A percentile compares a stretch with the other conserved stretches of the same genome.
Evolutionary conservation across 495 filamentous ascomycete genomes (phyloP).

Genomic region (Hyaloscypha finlandica): DNA sequence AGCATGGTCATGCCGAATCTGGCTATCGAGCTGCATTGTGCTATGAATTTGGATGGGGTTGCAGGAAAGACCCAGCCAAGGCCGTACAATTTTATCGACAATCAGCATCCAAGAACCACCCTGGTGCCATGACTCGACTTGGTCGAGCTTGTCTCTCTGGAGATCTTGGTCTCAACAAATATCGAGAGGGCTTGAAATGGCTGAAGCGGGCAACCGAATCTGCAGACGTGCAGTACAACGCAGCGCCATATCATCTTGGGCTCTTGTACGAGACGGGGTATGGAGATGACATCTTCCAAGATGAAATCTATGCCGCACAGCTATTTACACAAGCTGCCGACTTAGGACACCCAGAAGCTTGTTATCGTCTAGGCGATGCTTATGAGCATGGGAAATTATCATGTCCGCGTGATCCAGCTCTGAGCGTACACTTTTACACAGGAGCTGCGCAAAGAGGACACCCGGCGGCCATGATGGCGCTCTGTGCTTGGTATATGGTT

Average conservation of each 20-base stretch:
- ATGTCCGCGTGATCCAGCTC: slow-evolving; percentile 86
- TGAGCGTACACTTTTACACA: slow-evolving; percentile 98
- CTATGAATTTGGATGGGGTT: slow-evolving; percentile 98
- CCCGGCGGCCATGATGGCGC: slow-evolving; percentile 93
- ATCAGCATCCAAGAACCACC: slow-evolving; percentile 89
- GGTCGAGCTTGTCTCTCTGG: slow-evolving; percentile 86
- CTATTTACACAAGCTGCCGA: slow-evolving; percentile 94
- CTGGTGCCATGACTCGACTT: slow-evolving; percentile 89
- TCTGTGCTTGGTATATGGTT: slow-evolving; percentile 98
- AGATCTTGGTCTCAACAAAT: slow-evolving; percentile 84
- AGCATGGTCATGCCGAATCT: slow-evolving; percentile 96
- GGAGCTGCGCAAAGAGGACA: slow-evolving; percentile 82
- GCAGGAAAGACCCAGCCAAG: slow-evolving; percentile 81
- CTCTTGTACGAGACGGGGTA: slow-evolving; percentile 85
- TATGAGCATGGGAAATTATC: slow-evolving; percentile 90
- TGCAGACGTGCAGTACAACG: slow-evolving; percentile 88
- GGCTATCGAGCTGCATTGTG: slow-evolving; percentile 91
- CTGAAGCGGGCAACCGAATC: slow-evolving; percentile 88
- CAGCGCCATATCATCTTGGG: slow-evolving; percentile 88
- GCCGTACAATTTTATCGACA: slow-evolving; percentile 92
- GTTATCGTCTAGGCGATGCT: slow-evolving; percentile 87
- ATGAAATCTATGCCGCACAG: slow-evolving; percentile 88
- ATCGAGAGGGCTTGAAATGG: slow-evolving; percentile 94
- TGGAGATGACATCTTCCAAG: slow-evolving; percentile 89
- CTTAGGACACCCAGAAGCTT: slow-evolving; percentile 82